phyloP scores from a whole-genome alignment of 495 filamentous ascomycete species.

The Delitschia confertaspora region DNA sequence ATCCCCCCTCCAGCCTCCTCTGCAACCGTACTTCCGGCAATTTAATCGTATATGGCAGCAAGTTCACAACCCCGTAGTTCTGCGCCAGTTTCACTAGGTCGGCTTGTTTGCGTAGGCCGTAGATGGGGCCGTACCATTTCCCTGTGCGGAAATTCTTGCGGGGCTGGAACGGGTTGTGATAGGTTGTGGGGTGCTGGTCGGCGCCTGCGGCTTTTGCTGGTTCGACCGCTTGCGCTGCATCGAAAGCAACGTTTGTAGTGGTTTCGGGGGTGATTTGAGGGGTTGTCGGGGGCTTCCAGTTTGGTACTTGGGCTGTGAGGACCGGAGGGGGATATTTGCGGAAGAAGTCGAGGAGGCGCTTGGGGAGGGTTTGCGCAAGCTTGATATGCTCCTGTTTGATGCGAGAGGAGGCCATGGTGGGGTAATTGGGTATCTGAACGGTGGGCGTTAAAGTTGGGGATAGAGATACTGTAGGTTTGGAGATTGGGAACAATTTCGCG shows the following conservation, averaged over 20 bases:
- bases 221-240: neutral
- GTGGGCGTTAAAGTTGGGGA: constrained; percentile 1
- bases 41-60: constrained; percentile 73
- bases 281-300: constrained; percentile 22
- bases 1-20: constrained; percentile 59
- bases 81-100: constrained; percentile 82
- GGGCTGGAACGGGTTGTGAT: constrained; percentile 67
- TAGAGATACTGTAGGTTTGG: neutral
- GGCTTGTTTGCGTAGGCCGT: constrained; percentile 78
- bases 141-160: constrained; percentile 61
- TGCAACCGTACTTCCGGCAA: constrained; percentile 57
- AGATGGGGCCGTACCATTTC: constrained; percentile 69
- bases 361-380: constrained; percentile 59
- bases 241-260: constrained; percentile 20
- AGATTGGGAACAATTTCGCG: constrained; percentile 5
- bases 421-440: too few relatives aligned
- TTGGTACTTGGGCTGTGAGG: constrained; percentile 23
- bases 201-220: constrained; percentile 25
- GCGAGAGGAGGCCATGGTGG: constrained; percentile 6
- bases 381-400: constrained; percentile 39
- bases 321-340: constrained; percentile 70
- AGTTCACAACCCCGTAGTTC: constrained; percentile 69
- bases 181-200: constrained; percentile 31
- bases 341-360: constrained; percentile 77
- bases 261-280: constrained; percentile 16